phyloP scores from a whole-genome alignment of 2,329 filamentous ascomycete species.

The Basipetospora chlamydospora region DNA sequence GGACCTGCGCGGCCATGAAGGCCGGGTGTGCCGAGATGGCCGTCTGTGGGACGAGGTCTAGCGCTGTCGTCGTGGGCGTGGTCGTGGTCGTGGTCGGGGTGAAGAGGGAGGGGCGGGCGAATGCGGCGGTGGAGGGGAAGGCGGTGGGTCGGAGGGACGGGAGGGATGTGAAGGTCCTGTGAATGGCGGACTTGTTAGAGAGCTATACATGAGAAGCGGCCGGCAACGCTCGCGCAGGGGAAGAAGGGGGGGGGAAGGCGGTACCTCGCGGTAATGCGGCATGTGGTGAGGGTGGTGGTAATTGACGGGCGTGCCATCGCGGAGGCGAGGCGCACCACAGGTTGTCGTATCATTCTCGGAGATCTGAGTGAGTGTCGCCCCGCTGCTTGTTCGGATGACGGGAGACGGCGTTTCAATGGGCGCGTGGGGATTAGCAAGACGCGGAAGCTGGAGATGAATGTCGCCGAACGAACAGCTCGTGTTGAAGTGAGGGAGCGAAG shows the following conservation, averaged over 20 bases:
- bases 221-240: too few relatives aligned
- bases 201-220: neutral
- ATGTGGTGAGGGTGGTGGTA: neutral
- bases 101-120: constrained; percentile 16
- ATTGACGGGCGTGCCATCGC: constrained; percentile 2
- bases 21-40: constrained; percentile 38
- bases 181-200: neutral
- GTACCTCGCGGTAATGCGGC: constrained; percentile 2
- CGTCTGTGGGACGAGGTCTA: constrained; percentile 30
- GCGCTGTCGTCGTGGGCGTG: constrained; percentile 9
- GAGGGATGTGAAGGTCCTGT: constrained; percentile 33
- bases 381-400: too few relatives aligned
- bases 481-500: too few relatives aligned
- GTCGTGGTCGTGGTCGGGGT: constrained; percentile 10
- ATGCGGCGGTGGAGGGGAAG: constrained; percentile 15
- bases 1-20: constrained; percentile 34
- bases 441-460: too few relatives aligned
- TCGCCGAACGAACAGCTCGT: too few relatives aligned
- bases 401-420: too few relatives aligned
- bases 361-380: neutral
- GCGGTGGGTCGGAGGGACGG: constrained; percentile 34
- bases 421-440: too few relatives aligned
- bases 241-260: neutral
- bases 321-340: constrained; percentile 4
- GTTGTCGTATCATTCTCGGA: constrained; percentile 4